Conservation (phyloP, 140 eudicot species). For the Ambrosia hybrid region DNA sequence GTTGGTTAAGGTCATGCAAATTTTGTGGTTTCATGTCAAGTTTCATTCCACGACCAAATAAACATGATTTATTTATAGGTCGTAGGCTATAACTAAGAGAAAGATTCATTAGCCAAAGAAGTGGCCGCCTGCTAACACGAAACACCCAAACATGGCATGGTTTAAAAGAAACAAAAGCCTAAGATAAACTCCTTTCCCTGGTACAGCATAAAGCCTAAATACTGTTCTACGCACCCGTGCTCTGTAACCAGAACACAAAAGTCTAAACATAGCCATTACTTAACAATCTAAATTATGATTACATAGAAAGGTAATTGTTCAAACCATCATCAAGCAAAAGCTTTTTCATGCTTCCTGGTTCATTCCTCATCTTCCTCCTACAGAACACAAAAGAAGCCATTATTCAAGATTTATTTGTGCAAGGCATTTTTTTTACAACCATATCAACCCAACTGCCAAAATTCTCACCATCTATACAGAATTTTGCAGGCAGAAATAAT, state of each 20-base stretch:
- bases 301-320: conserved; percentile 24
- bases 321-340: conserved; percentile 23
- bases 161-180: conserved; percentile 30
- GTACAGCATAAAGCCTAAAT: conserved; percentile 12
- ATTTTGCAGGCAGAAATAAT: not conserved
- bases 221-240: not conserved
- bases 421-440: not conserved
- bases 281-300: conserved; percentile 3
- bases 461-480: not conserved
- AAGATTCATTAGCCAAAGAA: too few species aligned
- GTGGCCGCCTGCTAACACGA: too few species aligned
- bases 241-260: conserved; percentile 6
- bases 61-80: too few species aligned
- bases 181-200: conserved; percentile 14
- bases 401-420: not conserved
- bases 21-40: too few species aligned
- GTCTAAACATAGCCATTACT: conserved; percentile 19
- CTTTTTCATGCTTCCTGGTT: conserved; percentile 9
- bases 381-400: conserved; percentile 24
- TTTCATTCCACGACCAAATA: too few species aligned
- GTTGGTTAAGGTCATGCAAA: too few species aligned
- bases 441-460: not conserved
- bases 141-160: not conserved
- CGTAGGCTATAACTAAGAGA: too few species aligned
- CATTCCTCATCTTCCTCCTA: conserved; percentile 53